A percentile compares a stretch with the other conserved stretches of the same genome.
These are phyloP conservation scores for Vanrija sp. DNA, from an alignment of 1,284 basidiomycete species.

Conservation along the genomic window DNA sequence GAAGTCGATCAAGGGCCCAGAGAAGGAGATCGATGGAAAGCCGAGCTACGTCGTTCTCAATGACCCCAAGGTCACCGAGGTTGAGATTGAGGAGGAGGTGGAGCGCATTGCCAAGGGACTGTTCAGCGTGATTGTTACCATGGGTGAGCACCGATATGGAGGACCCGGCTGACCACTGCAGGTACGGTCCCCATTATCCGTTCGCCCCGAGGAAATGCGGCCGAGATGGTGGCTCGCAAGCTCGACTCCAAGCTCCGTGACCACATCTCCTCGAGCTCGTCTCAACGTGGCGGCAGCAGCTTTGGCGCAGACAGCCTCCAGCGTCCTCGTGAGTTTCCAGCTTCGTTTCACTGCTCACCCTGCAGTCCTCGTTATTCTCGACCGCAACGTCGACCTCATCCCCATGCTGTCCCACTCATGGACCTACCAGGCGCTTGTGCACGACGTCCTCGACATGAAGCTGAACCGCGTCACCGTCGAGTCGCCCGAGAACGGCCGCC, in stretches of 20 bases:
- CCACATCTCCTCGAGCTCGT: slow-evolving; percentile 72
- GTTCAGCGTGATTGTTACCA: slow-evolving; percentile 88
- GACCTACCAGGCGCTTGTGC: slow-evolving; percentile 98
- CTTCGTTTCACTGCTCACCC: not conserved
- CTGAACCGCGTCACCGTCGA: slow-evolving; percentile 88
- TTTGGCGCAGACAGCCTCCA: slow-evolving; percentile 68
- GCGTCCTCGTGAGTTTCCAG: slow-evolving; percentile 65
- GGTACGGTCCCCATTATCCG: slow-evolving; percentile 93
- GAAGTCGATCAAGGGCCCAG: slow-evolving; percentile 15
- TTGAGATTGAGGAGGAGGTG: slow-evolving; percentile 88
- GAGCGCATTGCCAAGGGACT: slow-evolving; percentile 87
- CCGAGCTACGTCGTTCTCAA: slow-evolving; percentile 79
- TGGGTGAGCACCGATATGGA: slow-evolving; percentile 56
- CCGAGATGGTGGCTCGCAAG: slow-evolving; percentile 96
- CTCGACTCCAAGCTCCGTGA: slow-evolving; percentile 90
- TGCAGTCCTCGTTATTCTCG: slow-evolving; percentile 83
- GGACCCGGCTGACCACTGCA: slow-evolving; percentile 39
- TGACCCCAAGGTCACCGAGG: slow-evolving; percentile 83
- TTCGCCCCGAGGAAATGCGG: slow-evolving; percentile 90
- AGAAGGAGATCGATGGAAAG: slow-evolving; percentile 41
- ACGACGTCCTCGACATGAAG: slow-evolving; percentile 95
- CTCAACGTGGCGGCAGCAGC: slow-evolving; percentile 51
- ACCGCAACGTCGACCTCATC: slow-evolving; percentile 91
- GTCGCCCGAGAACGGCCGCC: slow-evolving; percentile 55
- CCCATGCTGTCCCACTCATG: slow-evolving; percentile 96